Base-by-base conservation (phyloP, 108 stramenopile genomes). In the Cyclostephanos invisitatus region DNA sequence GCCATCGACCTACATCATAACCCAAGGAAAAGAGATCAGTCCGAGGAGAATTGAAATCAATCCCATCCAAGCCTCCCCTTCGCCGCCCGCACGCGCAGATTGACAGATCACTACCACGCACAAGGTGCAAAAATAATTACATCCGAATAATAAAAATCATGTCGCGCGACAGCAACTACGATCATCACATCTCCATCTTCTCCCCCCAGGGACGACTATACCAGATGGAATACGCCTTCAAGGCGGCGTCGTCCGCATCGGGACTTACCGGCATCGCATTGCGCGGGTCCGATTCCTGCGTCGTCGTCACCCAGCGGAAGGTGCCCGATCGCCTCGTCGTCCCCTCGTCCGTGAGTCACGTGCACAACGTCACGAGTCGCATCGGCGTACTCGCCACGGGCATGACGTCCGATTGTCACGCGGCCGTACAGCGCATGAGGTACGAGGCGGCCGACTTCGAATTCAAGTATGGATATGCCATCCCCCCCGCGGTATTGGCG, bases 161-260 rank as follows among this genome's bases (percentile, higher is more conserved):
- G 75, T 77, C 72, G 2, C 73, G 68, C 75, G 73, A 75, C 80
- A 91, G 90, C 60, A 94, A 94, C 75, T 94, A 94, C 85, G 95
- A 96, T 75, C 95, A 94, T 67, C 95, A 93, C 82, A 96, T 99
- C 84, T 97, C 98, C 59, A 97, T 99, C 72, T 99, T 99, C 80
- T 97, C 97, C 42, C 98, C 99, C 36, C 96, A 98, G 68, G 99
- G 99, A 51, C 91, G 97, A 9, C 85, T 99, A 65, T 99, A 98
- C 75, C 99, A 99, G 80, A 94, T 99, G 90, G 99, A 99, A 72
- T 99, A 99, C 81, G 97, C 97, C 72, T 97, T 98, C 89, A 99
- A 99, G 74, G 93, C 93, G 11, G 97, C 97, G 53, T 83, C 91
- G 60, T 86, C 83, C 64, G 68, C 83, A 58, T 89, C 93, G 48